These are phyloP conservation scores for Calonectria henricotiae DNA, from an alignment of 2,329 filamentous ascomycete species.

Conservation along the genomic window DNA sequence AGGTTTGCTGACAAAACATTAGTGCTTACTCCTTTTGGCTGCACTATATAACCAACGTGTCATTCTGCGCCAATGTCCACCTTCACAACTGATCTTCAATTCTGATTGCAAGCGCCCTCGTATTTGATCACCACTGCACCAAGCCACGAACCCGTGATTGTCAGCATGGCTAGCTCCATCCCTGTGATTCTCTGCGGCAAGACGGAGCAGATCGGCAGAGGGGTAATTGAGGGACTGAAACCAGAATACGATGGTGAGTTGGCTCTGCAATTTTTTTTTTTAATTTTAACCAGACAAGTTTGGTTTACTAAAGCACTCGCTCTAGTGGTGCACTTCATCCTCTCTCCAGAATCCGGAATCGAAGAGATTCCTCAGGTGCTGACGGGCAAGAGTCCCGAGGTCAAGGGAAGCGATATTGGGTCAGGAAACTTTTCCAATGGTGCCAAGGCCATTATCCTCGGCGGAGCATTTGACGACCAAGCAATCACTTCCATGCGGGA, in stretches of 20 bases:
- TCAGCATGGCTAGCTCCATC: slow-evolving; percentile 24
- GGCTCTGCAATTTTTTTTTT: no score
- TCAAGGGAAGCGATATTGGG: slow-evolving; percentile 27
- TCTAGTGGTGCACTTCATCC: slow-evolving; percentile 48
- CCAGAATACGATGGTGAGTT: slow-evolving; percentile 51
- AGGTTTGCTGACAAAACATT: not conserved
- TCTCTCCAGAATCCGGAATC: slow-evolving; percentile 38
- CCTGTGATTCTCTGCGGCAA: slow-evolving; percentile 51
- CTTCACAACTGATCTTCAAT: not conserved
- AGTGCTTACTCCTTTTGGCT: not conserved
- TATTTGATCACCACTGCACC: slow-evolving; percentile 10
- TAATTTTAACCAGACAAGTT: not conserved
- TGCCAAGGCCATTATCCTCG: slow-evolving; percentile 44
- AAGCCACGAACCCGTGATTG: not conserved
- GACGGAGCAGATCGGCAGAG: slow-evolving; percentile 45
- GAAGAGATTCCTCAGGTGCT: slow-evolving; percentile 48
- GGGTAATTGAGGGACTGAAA: slow-evolving; percentile 48
- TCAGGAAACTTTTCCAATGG: slow-evolving; percentile 16
- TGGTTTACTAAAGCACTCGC: not conserved
- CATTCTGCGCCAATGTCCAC: not conserved
- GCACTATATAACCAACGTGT: not conserved
- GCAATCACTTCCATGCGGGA: slow-evolving; percentile 34
- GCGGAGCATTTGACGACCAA: slow-evolving; percentile 46
- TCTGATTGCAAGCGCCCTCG: not conserved
- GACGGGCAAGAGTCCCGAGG: slow-evolving; percentile 4